These are phyloP conservation scores for Prunus dulcis DNA, from an alignment of 306 rosid species.

Conservation along the genomic window DNA sequence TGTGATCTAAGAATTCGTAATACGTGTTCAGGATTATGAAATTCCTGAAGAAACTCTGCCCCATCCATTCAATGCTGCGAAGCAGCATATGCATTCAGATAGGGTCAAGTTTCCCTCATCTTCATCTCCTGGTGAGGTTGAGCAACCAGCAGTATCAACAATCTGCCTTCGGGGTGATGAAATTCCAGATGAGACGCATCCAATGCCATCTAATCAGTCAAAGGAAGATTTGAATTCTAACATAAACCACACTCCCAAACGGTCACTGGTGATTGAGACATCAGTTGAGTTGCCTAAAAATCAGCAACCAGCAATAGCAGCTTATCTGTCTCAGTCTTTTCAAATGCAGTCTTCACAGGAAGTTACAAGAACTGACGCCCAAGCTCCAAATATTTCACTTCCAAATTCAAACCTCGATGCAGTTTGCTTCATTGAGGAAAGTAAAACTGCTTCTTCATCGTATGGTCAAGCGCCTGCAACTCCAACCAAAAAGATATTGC, in stretches of 20 bases:
- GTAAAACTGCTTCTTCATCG: conserved; percentile 16
- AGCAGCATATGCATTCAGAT: conserved; percentile 16
- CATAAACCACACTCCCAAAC: conserved; percentile 10
- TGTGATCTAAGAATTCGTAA: conserved; percentile 22
- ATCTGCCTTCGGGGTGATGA: conserved; percentile 16
- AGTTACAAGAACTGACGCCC: conserved; percentile 13
- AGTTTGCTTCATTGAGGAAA: conserved; percentile 12
- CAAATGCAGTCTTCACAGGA: conserved; percentile 43
- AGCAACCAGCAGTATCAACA: conserved; percentile 18
- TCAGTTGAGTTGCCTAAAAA: conserved; percentile 26
- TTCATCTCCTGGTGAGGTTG: conserved; percentile 17
- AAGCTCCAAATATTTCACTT: conserved; percentile 15
- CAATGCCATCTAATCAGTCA: conserved; percentile 6
- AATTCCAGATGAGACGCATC: conserved; percentile 11
- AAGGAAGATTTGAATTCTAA: conserved; percentile 9
- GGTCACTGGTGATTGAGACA: conserved; percentile 6
- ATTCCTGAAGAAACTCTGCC: conserved; percentile 75
- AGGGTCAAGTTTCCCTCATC: conserved; percentile 13
- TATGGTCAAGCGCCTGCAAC: conserved; percentile 27
- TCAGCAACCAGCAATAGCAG: conserved; percentile 37
- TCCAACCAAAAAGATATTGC: conserved; percentile 37
- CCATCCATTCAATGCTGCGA: conserved; percentile 49
- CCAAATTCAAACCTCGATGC: conserved; percentile 24
- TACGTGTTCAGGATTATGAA: conserved; percentile 54
- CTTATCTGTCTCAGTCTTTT: conserved; percentile 51